Conservation (phyloP, 1,284 basidiomycete genomes). For the Ganoderma resinaceum region DNA sequence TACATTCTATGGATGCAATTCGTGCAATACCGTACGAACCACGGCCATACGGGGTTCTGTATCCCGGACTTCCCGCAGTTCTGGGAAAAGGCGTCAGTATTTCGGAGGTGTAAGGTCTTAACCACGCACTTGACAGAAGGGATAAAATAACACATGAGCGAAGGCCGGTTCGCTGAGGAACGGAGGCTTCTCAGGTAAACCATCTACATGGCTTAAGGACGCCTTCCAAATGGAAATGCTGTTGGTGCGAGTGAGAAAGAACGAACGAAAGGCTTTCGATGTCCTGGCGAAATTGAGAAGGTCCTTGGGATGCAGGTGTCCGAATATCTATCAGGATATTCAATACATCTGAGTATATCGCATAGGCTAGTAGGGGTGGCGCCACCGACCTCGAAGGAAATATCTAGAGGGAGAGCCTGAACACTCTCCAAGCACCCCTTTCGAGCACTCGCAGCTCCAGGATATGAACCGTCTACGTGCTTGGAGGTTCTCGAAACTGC, state of each 20-base stretch:
- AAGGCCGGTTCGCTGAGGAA: constrained; percentile 2
- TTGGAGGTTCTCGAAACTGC: too few species aligned
- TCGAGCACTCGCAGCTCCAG: too few species aligned
- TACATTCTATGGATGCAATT: not conserved
- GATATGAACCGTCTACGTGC: too few species aligned
- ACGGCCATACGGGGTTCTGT: constrained; percentile 7
- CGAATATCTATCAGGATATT: not conserved
- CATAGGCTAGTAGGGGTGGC: not conserved
- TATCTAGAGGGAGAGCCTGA: not conserved
- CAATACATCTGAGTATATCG: not conserved
- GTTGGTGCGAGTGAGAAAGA: not conserved
- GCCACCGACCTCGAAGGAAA: not conserved
- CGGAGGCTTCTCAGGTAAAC: not conserved
- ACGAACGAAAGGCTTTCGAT: not conserved
- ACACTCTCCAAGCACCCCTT: not conserved
- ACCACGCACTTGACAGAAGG: constrained; percentile 6
- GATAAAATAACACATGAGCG: not conserved
- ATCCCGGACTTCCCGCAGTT: constrained; percentile 4
- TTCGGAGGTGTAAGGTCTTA: too few species aligned
- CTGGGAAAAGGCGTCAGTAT: not conserved
- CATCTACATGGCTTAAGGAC: not conserved
- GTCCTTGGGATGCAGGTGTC: not conserved
- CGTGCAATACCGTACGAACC: constrained; percentile 12
- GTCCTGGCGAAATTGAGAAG: not conserved
- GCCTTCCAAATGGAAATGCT: constrained; percentile 1